These are phyloP conservation scores for Taxawa tesnikishii DNA, from an alignment of 2,329 filamentous ascomycete species.

Conservation along the genomic window DNA sequence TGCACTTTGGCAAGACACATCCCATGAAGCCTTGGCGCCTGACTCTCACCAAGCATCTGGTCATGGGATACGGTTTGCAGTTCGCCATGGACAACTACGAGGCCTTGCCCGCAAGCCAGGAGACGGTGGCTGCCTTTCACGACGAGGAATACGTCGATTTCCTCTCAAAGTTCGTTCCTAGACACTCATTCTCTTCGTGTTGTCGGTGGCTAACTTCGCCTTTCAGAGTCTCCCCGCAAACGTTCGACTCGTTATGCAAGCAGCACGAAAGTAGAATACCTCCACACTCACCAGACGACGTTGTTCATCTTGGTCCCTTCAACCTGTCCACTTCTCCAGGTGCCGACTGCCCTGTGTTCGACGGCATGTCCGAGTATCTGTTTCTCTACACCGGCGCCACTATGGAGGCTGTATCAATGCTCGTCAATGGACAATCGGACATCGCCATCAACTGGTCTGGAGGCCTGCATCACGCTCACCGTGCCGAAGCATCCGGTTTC, in stretches of 20 bases:
- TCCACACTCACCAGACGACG: constrained; percentile 30
- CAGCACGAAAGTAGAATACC: constrained; percentile 29
- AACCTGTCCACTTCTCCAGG: constrained; percentile 52
- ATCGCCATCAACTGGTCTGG: constrained; percentile 98
- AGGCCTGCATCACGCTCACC: constrained; percentile 92
- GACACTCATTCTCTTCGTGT: not conserved
- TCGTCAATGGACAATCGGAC: constrained; percentile 75
- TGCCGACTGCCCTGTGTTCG: constrained; percentile 92
- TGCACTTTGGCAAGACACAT: constrained; percentile 93
- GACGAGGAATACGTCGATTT: constrained; percentile 85
- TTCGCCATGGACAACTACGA: constrained; percentile 94
- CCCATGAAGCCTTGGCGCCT: constrained; percentile 99
- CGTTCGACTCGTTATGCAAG: constrained; percentile 40
- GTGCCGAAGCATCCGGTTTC: constrained; percentile 85
- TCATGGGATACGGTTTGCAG: constrained; percentile 90
- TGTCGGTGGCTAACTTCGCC: not conserved
- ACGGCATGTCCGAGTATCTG: constrained; percentile 90
- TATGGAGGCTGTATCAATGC: constrained; percentile 79
- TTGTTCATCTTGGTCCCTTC: constrained; percentile 45
- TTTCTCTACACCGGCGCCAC: constrained; percentile 86
- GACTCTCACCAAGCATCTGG: constrained; percentile 86
- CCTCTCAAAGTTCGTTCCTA: constrained; percentile 32
- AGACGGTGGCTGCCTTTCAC: constrained; percentile 82
- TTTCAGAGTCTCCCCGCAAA: constrained; percentile 16
- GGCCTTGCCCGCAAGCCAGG: constrained; percentile 69